Evolutionary conservation across 2,329 filamentous ascomycete genomes (phyloP), one percentile per base, ranked within the genome.

Genomic region (Cryphonectria naterciae): DNA sequence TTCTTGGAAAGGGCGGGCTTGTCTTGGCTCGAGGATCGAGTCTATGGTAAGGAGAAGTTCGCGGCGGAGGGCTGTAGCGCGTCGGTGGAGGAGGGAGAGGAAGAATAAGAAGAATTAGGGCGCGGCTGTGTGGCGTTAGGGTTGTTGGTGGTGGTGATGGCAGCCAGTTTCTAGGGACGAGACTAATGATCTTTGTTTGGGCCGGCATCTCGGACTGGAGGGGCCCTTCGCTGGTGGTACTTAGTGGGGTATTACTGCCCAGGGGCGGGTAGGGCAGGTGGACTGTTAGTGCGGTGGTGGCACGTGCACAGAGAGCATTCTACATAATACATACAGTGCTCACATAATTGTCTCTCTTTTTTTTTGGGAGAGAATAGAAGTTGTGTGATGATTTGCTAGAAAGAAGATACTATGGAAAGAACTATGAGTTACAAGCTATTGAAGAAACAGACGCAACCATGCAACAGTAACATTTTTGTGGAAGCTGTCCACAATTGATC

Each of bases 101-200:
- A 7, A 6, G 52, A 17, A 15, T 22, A n/a, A 32, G 32, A n/a
- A 39, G 10, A 13, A 39, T 39, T 13, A 60, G 25, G 56, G 25
- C 13, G 56, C 17, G 13, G 13, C 25, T 6, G 17, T 15, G 35
- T 39, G 37, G 37, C 3, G 54, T 17, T 58, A 2, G 32, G 3
- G 17, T 6, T 58, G 54, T n/a, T 61, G 58, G 58, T 61, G 28
- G 10, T 60, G 28, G 28, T 61, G 58, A 25, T 62, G 58, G 58
- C 8, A 19, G 60, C 37, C 32, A 39, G 60, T 22, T n/a, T 62
- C 32, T 62, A n/a, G 35, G n/a, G 52, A 3, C 25, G 52, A 28
- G 52, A 32, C 25, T 56, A 15, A 28, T 28, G 52, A 32, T 56
- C 52, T 56, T 28, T n/a, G n/a, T n/a, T 13, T 56, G 28, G 54